Evolutionary conservation across 2,329 filamentous ascomycete species (phyloP).

Genomic region (Exophiala oligosperma): DNA sequence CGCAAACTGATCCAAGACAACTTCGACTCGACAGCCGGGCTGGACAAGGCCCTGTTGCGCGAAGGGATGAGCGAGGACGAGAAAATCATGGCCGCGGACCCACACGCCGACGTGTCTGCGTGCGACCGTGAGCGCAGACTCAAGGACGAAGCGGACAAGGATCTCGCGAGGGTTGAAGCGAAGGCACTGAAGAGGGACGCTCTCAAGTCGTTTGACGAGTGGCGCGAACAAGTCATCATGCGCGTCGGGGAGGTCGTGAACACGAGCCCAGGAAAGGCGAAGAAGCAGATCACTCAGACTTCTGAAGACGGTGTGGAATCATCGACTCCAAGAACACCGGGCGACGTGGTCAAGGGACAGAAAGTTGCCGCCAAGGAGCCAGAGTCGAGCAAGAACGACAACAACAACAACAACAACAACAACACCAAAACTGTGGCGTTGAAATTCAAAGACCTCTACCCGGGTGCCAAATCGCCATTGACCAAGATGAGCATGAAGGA

Average conservation of each 20-base stretch:
- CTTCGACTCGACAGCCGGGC: conserved; percentile 35
- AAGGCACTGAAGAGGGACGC: conserved; percentile 64
- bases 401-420: neutral
- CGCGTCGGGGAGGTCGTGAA: conserved; percentile 71
- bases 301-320: conserved; percentile 11
- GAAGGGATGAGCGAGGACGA: conserved; percentile 29
- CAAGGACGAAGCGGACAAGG: conserved; percentile 39
- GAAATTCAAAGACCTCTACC: conserved; percentile 52
- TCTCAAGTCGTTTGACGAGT: conserved; percentile 73
- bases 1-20: conserved; percentile 39
- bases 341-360: conserved; percentile 5
- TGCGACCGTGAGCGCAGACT: conserved; percentile 32
- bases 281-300: conserved; percentile 36
- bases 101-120: conserved; percentile 30
- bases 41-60: conserved; percentile 25
- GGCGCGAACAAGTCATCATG: conserved; percentile 69
- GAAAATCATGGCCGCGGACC: conserved; percentile 31
- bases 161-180: conserved; percentile 28
- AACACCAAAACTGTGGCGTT: conserved; percentile 14
- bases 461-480: conserved; percentile 62
- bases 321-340: conserved; percentile 14
- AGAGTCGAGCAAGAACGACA: neutral
- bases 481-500: conserved; percentile 61
- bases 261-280: conserved; percentile 42
- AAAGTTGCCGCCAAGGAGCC: conserved; percentile 1